Evolutionary conservation across 495 filamentous ascomycete genomes (phyloP), one percentile per base, ranked within the genome.

Genomic region (Penicillium silybi): DNA sequence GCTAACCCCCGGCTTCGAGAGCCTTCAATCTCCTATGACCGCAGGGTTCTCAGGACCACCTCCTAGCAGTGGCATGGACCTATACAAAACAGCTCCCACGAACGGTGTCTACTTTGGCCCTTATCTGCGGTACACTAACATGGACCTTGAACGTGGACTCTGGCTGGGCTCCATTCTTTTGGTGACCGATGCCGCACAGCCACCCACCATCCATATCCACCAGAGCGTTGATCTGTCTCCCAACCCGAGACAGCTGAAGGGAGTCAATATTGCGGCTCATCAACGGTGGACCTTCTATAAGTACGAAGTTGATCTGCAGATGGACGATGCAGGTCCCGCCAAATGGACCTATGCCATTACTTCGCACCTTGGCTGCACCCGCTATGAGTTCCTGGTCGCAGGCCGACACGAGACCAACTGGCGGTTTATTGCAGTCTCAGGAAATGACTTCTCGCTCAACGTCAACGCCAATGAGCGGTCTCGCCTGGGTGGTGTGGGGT

Each of bases 91-190:
- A 43, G 84, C 85, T 41, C 91, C 93, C 4, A 95, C 89, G 2
- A 98, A 98, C 52, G 92, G 91, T n/a, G 93, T 97, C 15, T 98
- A 97, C 66, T 97, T 98, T 67, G 93, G 93, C 1, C 93, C 93
- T 0, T 97, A 97, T 65, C 77, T 98, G 38, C 78, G 92, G 53
- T 98, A 98, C 62, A 88, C 89, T 4, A 98, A 98, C 62, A 97
- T 98, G 92, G 89, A 98, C 51, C 60, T 97, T 29, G 92, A 97
- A 63, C 85, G 84, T 59, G 93, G 95, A 2, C 56, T 92, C 27
- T 98, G 93, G 93, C 70, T 92, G 10, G 91, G 90, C 9, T 87
- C 84, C 2, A 87, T 89, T 58, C 69, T 90, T 55, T 82, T 98
- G 20, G 84, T 97, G 11, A 95, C 92, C 1, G 92, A 96, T 62